Evolutionary conservation across 1,284 basidiomycete species (phyloP).

Genomic region (Abortiporus biennis): DNA sequence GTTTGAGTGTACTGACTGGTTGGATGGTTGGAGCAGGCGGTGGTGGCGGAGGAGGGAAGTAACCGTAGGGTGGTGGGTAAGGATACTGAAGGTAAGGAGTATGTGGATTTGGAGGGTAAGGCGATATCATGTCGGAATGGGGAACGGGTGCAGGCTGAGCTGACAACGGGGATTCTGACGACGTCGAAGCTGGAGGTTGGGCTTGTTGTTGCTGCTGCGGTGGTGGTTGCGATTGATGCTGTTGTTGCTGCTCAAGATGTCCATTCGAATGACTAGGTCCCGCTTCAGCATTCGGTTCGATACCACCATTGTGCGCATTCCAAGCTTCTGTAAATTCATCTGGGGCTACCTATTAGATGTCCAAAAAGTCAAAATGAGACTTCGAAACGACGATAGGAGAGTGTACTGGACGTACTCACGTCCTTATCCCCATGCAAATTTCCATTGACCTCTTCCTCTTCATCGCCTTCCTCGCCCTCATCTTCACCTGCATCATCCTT

Average conservation of each 20-base stretch:
- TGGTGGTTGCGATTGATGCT: not conserved
- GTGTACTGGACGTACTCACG: slow-evolving; percentile 13
- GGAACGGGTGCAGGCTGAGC: slow-evolving; percentile 13
- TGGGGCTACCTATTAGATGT: too few species aligned
- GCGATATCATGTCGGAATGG: slow-evolving; percentile 6
- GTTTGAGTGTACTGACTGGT: slow-evolving; percentile 20
- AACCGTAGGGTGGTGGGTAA: slow-evolving; percentile 21
- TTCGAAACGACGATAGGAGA: too few species aligned
- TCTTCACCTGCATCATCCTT: slow-evolving; percentile 8
- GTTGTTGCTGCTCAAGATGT: not conserved
- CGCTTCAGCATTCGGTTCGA: slow-evolving; percentile 1
- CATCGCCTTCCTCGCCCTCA: slow-evolving; percentile 28
- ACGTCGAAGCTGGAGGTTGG: not conserved
- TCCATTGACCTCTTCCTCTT: slow-evolving; percentile 21
- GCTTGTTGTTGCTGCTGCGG: not conserved
- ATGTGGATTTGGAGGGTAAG: not conserved
- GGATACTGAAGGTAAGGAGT: slow-evolving; percentile 24
- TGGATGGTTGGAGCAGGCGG: too few species aligned
- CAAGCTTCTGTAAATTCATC: slow-evolving; percentile 51
- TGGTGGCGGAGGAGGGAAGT: slow-evolving; percentile 20
- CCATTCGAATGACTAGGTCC: slow-evolving; percentile 18
- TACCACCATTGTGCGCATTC: slow-evolving; percentile 39
- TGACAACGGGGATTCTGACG: slow-evolving; percentile 8
- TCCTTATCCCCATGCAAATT: slow-evolving; percentile 23
- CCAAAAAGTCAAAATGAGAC: too few species aligned